Conservation (phyloP, 495 filamentous ascomycete genomes). For the Aspergillus nidulans region DNA sequence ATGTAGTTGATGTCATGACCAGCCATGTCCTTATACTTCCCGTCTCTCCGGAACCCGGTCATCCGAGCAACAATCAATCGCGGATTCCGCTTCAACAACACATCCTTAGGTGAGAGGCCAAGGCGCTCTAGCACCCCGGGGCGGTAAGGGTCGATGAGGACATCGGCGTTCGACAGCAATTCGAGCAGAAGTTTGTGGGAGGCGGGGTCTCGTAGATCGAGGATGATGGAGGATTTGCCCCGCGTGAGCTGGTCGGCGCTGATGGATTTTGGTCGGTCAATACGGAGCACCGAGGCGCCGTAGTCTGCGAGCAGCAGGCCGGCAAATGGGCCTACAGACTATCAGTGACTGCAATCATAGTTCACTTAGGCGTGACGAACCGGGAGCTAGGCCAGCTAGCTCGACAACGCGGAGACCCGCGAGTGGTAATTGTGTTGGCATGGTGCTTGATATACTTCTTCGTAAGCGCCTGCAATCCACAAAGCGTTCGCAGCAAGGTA, state of each 20-base stretch:
- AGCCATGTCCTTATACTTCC: slow-evolving; percentile 80
- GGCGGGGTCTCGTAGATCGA: slow-evolving; percentile 66
- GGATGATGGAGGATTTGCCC: slow-evolving; percentile 69
- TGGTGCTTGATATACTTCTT: neutral
- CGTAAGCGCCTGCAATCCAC: neutral
- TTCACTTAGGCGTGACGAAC: slow-evolving; percentile 32
- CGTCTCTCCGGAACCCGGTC: slow-evolving; percentile 85
- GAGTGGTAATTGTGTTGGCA: slow-evolving; percentile 48
- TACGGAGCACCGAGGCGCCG: slow-evolving; percentile 80
- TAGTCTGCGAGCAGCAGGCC: slow-evolving; percentile 86
- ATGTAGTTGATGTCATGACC: slow-evolving; percentile 99
- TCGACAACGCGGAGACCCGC: slow-evolving; percentile 77
- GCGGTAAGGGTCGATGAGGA: slow-evolving; percentile 90
- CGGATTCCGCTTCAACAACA: slow-evolving; percentile 64
- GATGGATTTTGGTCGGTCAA: slow-evolving; percentile 60
- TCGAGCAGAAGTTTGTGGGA: slow-evolving; percentile 61
- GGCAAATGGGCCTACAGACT: slow-evolving; percentile 70
- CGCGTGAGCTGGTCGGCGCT: slow-evolving; percentile 65
- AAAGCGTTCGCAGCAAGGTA: neutral
- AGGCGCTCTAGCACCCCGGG: slow-evolving; percentile 85
- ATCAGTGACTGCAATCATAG: neutral
- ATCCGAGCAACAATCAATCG: slow-evolving; percentile 76
- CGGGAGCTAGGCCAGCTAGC: slow-evolving; percentile 84
- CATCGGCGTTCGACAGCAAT: slow-evolving; percentile 60
- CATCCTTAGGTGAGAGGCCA: slow-evolving; percentile 59